Percentiles rank a stretch among this genome's conserved stretches.
phyloP scores from a whole-genome alignment of 164 flowering plant species.

The Piper longum region DNA sequence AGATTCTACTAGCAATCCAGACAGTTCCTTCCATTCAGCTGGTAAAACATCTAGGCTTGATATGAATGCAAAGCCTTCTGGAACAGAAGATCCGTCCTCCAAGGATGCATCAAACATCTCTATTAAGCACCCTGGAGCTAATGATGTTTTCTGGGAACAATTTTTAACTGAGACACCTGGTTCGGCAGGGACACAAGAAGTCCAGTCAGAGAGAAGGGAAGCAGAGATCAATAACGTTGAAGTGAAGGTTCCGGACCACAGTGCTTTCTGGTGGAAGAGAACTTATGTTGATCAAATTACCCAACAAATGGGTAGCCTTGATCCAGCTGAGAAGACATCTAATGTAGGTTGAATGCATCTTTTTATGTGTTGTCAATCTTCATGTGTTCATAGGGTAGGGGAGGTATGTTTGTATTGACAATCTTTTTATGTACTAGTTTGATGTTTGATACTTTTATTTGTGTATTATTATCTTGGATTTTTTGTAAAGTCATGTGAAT shows the following conservation, averaged over 20 bases:
- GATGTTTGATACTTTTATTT: no score
- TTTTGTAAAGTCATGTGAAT: no score
- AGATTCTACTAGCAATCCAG: slow-evolving; percentile 16
- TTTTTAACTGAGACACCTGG: slow-evolving; percentile 63
- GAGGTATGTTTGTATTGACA: no score
- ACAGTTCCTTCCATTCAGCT: slow-evolving; percentile 21
- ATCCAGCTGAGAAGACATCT: slow-evolving; percentile 30
- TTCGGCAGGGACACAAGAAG: slow-evolving; percentile 29
- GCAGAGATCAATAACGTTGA: slow-evolving; percentile 13
- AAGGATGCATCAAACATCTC: slow-evolving; percentile 10
- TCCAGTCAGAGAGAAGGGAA: slow-evolving; percentile 34
- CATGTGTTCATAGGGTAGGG: no score
- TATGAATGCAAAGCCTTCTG: slow-evolving; percentile 31
- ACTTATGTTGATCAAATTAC: slow-evolving; percentile 34
- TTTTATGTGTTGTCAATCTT: neutral
- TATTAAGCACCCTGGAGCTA: slow-evolving; percentile 22
- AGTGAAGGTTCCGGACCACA: slow-evolving; percentile 13
- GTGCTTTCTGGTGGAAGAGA: slow-evolving; percentile 33
- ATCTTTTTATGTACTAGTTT: no score
- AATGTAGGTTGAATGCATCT: slow-evolving; percentile 10
- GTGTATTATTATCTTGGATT: no score
- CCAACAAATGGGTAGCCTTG: slow-evolving; percentile 41
- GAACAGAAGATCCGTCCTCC: slow-evolving; percentile 13
- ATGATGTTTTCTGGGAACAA: slow-evolving; percentile 77
- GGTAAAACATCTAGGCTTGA: slow-evolving; percentile 29